Conservation (phyloP, 495 filamentous ascomycete species). For the Talaromyces stipitatus region DNA sequence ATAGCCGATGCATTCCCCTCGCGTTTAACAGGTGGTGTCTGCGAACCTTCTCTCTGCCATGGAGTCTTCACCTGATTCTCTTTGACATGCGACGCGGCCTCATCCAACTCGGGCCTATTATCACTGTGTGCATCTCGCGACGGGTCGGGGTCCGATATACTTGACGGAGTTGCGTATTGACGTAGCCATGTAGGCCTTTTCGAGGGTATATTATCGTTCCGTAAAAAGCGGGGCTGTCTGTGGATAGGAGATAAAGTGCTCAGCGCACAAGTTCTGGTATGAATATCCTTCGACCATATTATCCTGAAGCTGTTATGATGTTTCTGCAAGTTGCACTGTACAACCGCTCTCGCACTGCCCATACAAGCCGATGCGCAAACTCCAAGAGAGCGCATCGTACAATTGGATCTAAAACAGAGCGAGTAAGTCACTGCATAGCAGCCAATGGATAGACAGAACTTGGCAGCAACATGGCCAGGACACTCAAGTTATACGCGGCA, state of each 20-base stretch:
- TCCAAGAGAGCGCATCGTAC: neutral
- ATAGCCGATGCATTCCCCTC: constrained; percentile 43
- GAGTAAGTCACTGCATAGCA: neutral
- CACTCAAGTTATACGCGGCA: no score
- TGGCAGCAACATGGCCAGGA: neutral
- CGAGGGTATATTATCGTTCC: neutral
- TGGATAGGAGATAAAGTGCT: neutral
- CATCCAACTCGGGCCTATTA: neutral
- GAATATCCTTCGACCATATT: neutral
- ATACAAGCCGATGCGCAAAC: no score
- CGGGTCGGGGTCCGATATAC: neutral
- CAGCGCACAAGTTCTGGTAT: neutral
- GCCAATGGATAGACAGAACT: neutral
- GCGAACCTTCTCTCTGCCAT: constrained; percentile 63
- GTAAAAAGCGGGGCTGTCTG: neutral
- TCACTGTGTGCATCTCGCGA: neutral
- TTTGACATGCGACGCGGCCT: constrained; percentile 27
- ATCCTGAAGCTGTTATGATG: neutral
- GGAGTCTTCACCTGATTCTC: constrained; percentile 47
- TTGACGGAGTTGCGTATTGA: neutral
- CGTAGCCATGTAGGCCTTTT: neutral
- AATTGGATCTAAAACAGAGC: neutral
- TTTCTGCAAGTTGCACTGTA: neutral
- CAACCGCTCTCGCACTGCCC: neutral
- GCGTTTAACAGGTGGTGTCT: constrained; percentile 46